phyloP scores from a whole-genome alignment of 176 grass and related monocot genomes.

The Rhipidocladum racemiflorum region DNA sequence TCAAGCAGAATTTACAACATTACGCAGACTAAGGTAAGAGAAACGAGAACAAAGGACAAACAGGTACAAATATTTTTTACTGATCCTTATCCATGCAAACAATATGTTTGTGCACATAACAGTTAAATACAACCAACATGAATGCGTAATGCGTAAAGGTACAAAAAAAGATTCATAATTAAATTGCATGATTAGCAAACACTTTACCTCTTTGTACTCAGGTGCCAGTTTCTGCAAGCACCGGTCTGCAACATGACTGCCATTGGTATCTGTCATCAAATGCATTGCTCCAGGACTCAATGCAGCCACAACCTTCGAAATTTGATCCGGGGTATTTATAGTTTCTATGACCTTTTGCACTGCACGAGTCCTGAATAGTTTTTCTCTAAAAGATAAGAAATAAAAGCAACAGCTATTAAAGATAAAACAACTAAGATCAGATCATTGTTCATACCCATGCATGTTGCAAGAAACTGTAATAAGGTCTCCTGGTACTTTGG shows the following conservation, averaged over 20 bases:
- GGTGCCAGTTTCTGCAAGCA: constrained; percentile 66
- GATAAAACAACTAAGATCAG: constrained; percentile 1
- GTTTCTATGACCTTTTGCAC: constrained; percentile 89
- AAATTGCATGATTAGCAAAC: constrained; percentile 21
- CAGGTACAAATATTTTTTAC: neutral
- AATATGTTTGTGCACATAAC: neutral
- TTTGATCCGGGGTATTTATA: constrained; percentile 40
- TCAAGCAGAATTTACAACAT: constrained; percentile 12
- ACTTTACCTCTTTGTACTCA: constrained; percentile 53
- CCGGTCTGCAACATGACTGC: constrained; percentile 58
- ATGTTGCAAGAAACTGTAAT: constrained; percentile 61
- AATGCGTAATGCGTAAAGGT: neutral
- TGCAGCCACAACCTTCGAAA: constrained; percentile 51
- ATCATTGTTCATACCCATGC: constrained; percentile 73
- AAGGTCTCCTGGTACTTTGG: constrained; percentile 46
- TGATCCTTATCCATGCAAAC: neutral
- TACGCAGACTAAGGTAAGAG: neutral
- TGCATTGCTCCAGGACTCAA: constrained; percentile 45
- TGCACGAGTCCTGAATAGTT: constrained; percentile 59
- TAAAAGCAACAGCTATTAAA: constrained; percentile 6
- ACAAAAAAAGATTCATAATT: constrained; percentile 15
- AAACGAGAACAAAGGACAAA: neutral
- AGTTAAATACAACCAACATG: neutral
- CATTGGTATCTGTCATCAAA: constrained; percentile 77
- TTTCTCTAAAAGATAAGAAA: constrained; percentile 2